Evolutionary conservation across 225 moss, liverwort and hornwort genomes (phyloP), one percentile per base, ranked within the genome.

Genomic region (Marchantia paleacea): DNA sequence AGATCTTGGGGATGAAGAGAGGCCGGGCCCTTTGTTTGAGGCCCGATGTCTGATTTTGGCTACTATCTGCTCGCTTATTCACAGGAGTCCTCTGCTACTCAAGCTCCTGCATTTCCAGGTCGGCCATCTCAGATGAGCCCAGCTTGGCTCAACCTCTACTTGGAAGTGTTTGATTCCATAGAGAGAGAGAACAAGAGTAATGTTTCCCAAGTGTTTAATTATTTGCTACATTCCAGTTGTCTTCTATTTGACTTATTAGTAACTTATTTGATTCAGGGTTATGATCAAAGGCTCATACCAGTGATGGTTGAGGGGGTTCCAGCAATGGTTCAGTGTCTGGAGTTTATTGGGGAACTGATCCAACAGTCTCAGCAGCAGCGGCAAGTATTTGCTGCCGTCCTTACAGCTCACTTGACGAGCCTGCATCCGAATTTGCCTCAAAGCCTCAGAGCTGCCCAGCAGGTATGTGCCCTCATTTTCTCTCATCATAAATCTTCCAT

Each of bases 51-150:
- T 89, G 54, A 89, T 99, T 77, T 94, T 94, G 85, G 86, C 86
- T 76, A 92, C 91, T 16, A 90, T 99, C 54, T 92, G 90, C 64
- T 88, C 91, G 53, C 80, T 99, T 30, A 82, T 99, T 72, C 94
- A 92, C 62, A 84, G 80, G 52, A 94, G 92, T 85, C 92, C 92
- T 31, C 75, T 94, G 80, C 88, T 99, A 76, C 90, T 95, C 47
- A 99, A 99, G 86, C 86, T 95, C 80, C 82, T 99, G 72, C 95
- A 99, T 79, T 99, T 99, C 78, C 99, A 99, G 95, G 95, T 92
- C 12, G n/a, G 53, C 24, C 14, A 65, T 65, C 26, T 50, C 24
- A 1, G 15, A 49, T 48, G 9, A 70, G 47, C 70, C 6, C 51
- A 72, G 50, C 72, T 51, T 22, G 24, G n/a, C 3, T 74, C 54